These are phyloP conservation scores for Podospora didyma DNA, from an alignment of 495 filamentous ascomycete species.

Conservation along the genomic window DNA sequence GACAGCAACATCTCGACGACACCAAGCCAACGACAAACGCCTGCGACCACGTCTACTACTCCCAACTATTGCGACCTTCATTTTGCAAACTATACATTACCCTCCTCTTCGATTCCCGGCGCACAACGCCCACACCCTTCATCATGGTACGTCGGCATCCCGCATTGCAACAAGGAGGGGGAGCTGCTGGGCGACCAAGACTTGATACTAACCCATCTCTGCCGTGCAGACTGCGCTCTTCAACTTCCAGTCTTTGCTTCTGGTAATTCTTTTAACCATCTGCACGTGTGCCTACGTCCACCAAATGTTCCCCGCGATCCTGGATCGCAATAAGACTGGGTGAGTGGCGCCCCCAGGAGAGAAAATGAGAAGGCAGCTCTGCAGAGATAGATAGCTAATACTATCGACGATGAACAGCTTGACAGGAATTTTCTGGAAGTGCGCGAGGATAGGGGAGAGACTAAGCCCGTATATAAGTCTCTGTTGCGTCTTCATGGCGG, in stretches of 20 bases:
- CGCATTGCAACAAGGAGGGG: too few relatives aligned
- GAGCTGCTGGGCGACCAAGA: not conserved
- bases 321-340: conserved; percentile 92
- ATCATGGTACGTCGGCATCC: too few relatives aligned
- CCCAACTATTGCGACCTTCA: too few relatives aligned
- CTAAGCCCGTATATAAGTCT: conserved; percentile 94
- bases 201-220: conserved; percentile 22
- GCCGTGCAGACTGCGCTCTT: conserved; percentile 79
- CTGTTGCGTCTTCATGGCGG: conserved; percentile 92
- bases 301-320: conserved; percentile 81
- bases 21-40: too few relatives aligned
- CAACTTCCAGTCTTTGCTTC: conserved; percentile 92
- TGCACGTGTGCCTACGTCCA: conserved; percentile 94
- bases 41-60: too few relatives aligned
- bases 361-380: not conserved
- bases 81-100: too few relatives aligned
- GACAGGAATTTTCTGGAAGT: conserved; percentile 95
- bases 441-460: conserved; percentile 86
- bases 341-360: conserved; percentile 33
- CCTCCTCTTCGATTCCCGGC: too few relatives aligned
- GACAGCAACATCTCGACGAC: not conserved
- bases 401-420: conserved; percentile 46
- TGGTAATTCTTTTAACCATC: conserved; percentile 90
- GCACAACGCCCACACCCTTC: too few relatives aligned
- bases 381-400: conserved; percentile 2